Conservation (phyloP, 345 rosid species). For the Nasturtium officinale region DNA sequence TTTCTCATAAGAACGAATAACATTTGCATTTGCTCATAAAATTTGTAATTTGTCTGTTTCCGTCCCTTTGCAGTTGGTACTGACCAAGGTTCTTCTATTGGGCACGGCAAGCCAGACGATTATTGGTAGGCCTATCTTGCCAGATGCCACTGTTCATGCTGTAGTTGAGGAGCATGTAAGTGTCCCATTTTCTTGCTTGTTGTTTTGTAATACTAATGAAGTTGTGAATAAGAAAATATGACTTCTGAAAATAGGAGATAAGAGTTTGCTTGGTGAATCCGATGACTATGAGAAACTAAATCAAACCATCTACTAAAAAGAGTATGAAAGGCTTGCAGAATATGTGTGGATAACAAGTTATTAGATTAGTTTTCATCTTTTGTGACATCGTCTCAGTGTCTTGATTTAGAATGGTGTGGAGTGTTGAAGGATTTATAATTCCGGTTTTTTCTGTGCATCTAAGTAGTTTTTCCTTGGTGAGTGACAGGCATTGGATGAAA, state of each 20-base stretch:
- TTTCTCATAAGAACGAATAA: neutral
- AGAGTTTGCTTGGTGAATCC: constrained; percentile 3
- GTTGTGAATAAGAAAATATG: neutral
- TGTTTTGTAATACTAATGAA: neutral
- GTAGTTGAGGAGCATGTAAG: constrained; percentile 98
- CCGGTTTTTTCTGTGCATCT: neutral
- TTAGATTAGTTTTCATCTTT: constrained; percentile 16
- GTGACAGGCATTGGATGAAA: constrained; percentile 86
- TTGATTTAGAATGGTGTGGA: neutral
- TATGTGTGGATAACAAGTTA: neutral
- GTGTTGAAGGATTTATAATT: neutral
- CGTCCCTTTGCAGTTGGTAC: constrained; percentile 59
- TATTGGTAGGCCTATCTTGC: constrained; percentile 82
- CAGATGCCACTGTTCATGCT: constrained; percentile 85
- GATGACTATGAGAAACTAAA: neutral
- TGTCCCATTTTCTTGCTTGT: constrained; percentile 20
- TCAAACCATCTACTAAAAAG: neutral
- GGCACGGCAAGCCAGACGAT: constrained; percentile 78
- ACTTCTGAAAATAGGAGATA: neutral
- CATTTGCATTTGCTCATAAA: neutral
- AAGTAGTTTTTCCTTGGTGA: constrained; percentile 11
- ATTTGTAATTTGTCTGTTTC: neutral
- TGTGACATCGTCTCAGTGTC: constrained; percentile 4
- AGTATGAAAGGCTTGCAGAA: constrained; percentile 1
- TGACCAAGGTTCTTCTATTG: constrained; percentile 84